phyloP scores from a whole-genome alignment of 1,284 basidiomycete species.

The Apiotrichum akiyoshidainum region DNA sequence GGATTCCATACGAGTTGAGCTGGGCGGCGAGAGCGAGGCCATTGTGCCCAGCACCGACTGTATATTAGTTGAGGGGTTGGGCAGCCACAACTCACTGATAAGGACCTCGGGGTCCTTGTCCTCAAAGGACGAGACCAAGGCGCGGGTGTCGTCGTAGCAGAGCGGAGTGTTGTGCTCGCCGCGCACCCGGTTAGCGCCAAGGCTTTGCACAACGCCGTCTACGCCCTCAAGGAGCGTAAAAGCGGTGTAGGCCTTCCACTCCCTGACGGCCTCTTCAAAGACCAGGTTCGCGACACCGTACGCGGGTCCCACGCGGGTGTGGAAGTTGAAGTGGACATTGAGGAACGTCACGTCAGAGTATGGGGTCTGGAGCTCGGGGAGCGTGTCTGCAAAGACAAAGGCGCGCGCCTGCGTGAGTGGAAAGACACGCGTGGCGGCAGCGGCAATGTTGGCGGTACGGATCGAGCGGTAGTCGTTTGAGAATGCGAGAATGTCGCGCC shows the following conservation, averaged over 20 bases:
- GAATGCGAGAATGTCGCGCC: slow-evolving; percentile 29
- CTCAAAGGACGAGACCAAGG: slow-evolving; percentile 52
- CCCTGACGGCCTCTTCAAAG: slow-evolving; percentile 50
- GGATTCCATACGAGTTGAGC: slow-evolving; percentile 58
- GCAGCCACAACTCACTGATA: slow-evolving; percentile 16
- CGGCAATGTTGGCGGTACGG: slow-evolving; percentile 25
- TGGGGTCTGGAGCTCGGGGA: slow-evolving; percentile 52
- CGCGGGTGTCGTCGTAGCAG: slow-evolving; percentile 28
- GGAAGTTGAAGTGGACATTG: slow-evolving; percentile 60
- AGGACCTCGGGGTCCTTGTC: slow-evolving; percentile 52
- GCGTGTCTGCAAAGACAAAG: slow-evolving; percentile 52
- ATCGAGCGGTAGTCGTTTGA: slow-evolving; percentile 38
- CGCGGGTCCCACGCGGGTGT: slow-evolving; percentile 55
- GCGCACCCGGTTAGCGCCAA: slow-evolving; percentile 46
- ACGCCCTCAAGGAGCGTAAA: slow-evolving; percentile 62
- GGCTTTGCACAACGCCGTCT: slow-evolving; percentile 56
- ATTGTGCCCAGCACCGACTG: slow-evolving; percentile 63
- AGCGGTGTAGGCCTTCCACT: slow-evolving; percentile 61
- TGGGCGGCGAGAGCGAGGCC: slow-evolving; percentile 62
- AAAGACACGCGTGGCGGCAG: slow-evolving; percentile 50
- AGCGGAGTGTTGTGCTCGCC: slow-evolving; percentile 31
- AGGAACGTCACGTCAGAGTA: slow-evolving; percentile 63
- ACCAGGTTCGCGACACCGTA: slow-evolving; percentile 60
- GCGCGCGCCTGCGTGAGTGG: slow-evolving; percentile 45
- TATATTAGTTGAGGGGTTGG: not conserved